Conservation (phyloP, 208 protist species). For the Trichomonas vaginalis region DNA sequence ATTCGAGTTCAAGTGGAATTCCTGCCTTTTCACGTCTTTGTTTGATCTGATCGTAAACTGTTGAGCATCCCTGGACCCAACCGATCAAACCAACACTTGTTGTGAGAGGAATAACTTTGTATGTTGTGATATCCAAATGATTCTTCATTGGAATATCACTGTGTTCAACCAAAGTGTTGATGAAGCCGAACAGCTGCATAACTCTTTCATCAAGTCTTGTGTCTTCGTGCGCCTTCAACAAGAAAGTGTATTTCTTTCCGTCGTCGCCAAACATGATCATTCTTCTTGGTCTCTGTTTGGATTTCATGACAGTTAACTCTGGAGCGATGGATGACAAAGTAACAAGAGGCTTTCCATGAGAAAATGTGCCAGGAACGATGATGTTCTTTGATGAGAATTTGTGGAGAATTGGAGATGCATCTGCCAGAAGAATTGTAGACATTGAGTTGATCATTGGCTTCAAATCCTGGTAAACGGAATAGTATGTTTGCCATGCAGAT, state of each 20-base stretch:
- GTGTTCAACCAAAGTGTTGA: not conserved
- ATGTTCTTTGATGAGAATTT: not conserved
- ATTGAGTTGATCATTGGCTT: not conserved
- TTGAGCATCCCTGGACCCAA: not conserved
- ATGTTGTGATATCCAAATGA: not conserved
- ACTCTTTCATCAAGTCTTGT: not conserved
- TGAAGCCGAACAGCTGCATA: not conserved
- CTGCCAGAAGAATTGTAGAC: not conserved
- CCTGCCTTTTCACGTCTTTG: not conserved
- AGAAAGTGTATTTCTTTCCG: not conserved
- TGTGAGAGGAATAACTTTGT: conserved; percentile 11
- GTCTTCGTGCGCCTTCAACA: conserved; percentile 3
- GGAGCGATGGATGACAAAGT: not conserved
- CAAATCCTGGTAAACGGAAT: not conserved
- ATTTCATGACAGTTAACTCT: not conserved
- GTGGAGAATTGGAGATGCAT: not conserved
- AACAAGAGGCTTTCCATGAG: not conserved
- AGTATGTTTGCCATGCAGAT: not conserved
- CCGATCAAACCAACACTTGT: not conserved
- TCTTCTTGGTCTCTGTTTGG: not conserved
- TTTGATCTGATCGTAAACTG: not conserved
- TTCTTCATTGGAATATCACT: not conserved
- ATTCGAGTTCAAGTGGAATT: not conserved
- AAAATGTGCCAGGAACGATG: not conserved
- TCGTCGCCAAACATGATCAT: not conserved